These are phyloP conservation scores for Aspergillus diversus DNA, from an alignment of 495 filamentous ascomycete genomes.

Conservation along the genomic window DNA sequence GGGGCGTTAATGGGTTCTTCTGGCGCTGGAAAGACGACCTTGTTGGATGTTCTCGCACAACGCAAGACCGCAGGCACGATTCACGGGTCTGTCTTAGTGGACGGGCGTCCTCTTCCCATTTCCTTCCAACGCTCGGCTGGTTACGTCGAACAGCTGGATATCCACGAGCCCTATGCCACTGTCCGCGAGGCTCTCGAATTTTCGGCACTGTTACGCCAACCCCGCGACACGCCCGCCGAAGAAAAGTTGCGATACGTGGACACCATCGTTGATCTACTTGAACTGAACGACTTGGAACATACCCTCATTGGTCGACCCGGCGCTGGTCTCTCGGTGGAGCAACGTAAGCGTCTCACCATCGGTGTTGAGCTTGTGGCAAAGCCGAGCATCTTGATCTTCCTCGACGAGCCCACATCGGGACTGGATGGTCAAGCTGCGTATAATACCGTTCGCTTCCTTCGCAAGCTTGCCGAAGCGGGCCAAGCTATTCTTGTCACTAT, in stretches of 20 bases:
- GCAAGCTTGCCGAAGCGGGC: constrained; percentile 67
- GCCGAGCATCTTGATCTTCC: constrained; percentile 70
- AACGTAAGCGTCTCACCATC: constrained; percentile 67
- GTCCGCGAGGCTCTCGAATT: constrained; percentile 64
- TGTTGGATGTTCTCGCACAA: constrained; percentile 57
- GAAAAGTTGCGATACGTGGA: constrained; percentile 65
- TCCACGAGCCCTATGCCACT: constrained; percentile 60
- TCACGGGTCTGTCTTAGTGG: constrained; percentile 82
- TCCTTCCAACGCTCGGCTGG: constrained; percentile 76
- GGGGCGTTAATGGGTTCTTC: constrained; percentile 72
- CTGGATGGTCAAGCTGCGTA: constrained; percentile 66
- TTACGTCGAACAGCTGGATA: constrained; percentile 63
- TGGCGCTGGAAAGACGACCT: constrained; percentile 66
- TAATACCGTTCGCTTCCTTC: constrained; percentile 63
- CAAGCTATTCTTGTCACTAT: constrained; percentile 76
- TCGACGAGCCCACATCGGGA: constrained; percentile 78
- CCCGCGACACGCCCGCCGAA: constrained; percentile 45
- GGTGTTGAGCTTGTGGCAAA: constrained; percentile 70
- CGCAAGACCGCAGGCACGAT: constrained; percentile 87
- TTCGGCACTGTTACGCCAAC: constrained; percentile 61
- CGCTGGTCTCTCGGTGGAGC: constrained; percentile 59
- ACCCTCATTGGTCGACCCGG: constrained; percentile 57
- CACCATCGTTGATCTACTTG: constrained; percentile 59
- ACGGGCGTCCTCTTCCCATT: constrained; percentile 72
- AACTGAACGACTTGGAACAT: constrained; percentile 57